Conservation (phyloP, 352 stramenopile species). For the Phytophthora sansomeana region DNA sequence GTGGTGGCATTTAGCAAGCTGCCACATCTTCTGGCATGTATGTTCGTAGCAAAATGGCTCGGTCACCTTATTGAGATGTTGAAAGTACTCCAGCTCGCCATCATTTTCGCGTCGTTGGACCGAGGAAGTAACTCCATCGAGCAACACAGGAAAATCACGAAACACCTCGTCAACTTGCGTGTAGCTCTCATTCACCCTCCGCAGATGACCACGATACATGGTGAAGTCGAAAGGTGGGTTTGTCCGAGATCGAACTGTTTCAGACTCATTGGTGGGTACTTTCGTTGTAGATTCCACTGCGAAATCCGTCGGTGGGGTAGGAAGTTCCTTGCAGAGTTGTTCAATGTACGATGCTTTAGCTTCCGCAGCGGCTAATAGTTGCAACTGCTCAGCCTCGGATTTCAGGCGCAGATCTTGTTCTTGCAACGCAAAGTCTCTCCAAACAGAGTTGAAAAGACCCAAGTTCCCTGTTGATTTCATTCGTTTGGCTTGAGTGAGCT, state of each 20-base stretch:
- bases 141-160: slow-evolving; percentile 4
- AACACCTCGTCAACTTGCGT: slow-evolving; percentile 24
- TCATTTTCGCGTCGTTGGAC: slow-evolving; percentile 10
- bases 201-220: slow-evolving; percentile 36
- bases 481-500: slow-evolving; percentile 9
- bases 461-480: neutral
- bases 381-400: slow-evolving; percentile 18
- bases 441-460: neutral
- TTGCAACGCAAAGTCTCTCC: slow-evolving; percentile 6
- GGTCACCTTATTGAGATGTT: slow-evolving; percentile 4
- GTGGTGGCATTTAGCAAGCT: neutral
- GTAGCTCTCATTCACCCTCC: slow-evolving; percentile 31
- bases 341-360: slow-evolving; percentile 20
- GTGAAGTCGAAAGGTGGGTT: slow-evolving; percentile 25
- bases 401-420: slow-evolving; percentile 17
- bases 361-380: slow-evolving; percentile 15
- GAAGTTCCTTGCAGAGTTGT: slow-evolving; percentile 18
- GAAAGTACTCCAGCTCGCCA: slow-evolving; percentile 18
- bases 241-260: neutral
- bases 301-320: neutral
- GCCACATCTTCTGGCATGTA: neutral
- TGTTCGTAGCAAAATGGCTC: slow-evolving; percentile 9
- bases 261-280: neutral
- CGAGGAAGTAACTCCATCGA: slow-evolving; percentile 7
- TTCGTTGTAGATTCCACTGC: neutral